These are phyloP conservation scores for Rubroshorea leprosula DNA, from an alignment of 345 rosid species.

Conservation along the genomic window DNA sequence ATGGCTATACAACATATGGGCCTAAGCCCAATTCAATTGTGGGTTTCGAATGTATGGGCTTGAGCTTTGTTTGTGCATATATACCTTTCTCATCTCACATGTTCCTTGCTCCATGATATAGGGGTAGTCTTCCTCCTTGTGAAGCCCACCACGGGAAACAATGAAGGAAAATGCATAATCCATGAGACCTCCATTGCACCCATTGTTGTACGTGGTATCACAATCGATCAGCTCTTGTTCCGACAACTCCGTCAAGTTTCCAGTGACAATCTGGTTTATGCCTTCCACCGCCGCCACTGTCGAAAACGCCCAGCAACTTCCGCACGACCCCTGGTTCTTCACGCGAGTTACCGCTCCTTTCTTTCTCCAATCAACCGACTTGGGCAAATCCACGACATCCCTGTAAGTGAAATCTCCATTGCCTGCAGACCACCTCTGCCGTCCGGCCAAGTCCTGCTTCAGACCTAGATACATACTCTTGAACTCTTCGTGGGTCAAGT, in stretches of 20 bases:
- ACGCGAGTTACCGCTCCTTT: constrained; percentile 70
- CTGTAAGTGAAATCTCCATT: constrained; percentile 30
- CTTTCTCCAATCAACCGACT: constrained; percentile 82
- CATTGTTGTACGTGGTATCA: constrained; percentile 57
- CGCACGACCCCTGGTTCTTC: constrained; percentile 90
- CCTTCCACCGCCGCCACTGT: constrained; percentile 87
- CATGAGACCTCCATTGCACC: constrained; percentile 92
- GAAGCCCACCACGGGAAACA: constrained; percentile 64
- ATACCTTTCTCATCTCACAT: constrained; percentile 59
- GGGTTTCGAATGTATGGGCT: background rate
- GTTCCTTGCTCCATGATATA: constrained; percentile 51
- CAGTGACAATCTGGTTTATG: constrained; percentile 68
- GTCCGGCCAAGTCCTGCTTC: constrained; percentile 21
- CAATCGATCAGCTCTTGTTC: constrained; percentile 94
- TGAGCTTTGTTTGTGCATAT: no score
- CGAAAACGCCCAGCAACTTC: constrained; percentile 97
- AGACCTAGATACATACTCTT: constrained; percentile 56
- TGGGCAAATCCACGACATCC: constrained; percentile 43
- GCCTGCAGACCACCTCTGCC: constrained; percentile 23
- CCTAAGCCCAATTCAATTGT: background rate
- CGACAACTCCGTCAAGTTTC: constrained; percentile 60
- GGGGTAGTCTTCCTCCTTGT: constrained; percentile 72
- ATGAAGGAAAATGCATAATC: constrained; percentile 78
- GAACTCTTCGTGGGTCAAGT: constrained; percentile 77
- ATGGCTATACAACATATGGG: no score